A percentile compares a stretch with the other conserved stretches of the same genome.
Evolutionary conservation across 306 rosid species (phyloP).

Genomic region (Vigna reflexopilosa): DNA sequence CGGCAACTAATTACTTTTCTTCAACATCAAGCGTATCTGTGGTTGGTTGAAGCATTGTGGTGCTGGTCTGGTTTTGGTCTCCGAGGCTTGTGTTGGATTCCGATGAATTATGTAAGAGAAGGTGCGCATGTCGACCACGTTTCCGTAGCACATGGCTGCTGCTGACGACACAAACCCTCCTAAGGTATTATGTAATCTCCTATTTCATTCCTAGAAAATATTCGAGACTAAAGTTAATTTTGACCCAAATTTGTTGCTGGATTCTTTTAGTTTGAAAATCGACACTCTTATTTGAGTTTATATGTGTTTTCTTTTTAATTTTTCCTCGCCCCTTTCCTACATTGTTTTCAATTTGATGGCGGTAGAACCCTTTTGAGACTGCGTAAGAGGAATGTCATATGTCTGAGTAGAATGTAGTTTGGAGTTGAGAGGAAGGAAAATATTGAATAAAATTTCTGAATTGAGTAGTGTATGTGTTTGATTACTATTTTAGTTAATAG

Average conservation of each 20-base stretch:
- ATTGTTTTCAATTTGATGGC: not conserved
- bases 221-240: not conserved
- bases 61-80: not conserved
- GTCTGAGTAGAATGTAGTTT: conserved; percentile 2
- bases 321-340: not conserved
- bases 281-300: not conserved
- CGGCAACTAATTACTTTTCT: not conserved
- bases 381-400: not conserved
- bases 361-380: not conserved
- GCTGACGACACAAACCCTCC: conserved; percentile 42
- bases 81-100: conserved; percentile 39
- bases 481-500: conserved; percentile 12
- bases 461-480: not conserved
- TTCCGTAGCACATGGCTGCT: conserved; percentile 56
- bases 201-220: not conserved
- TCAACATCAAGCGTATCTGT: not conserved
- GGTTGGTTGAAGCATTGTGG: conserved; percentile 33
- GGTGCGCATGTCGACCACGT: conserved; percentile 32
- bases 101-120: conserved; percentile 51
- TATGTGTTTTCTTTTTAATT: not conserved
- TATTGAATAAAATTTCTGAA: not conserved
- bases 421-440: not conserved
- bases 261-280: not conserved
- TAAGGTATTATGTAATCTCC: conserved; percentile 40
- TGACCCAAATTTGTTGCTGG: not conserved